Evolutionary conservation across 176 grass and related monocot genomes (phyloP).

Genomic region (Carex scoparia): DNA sequence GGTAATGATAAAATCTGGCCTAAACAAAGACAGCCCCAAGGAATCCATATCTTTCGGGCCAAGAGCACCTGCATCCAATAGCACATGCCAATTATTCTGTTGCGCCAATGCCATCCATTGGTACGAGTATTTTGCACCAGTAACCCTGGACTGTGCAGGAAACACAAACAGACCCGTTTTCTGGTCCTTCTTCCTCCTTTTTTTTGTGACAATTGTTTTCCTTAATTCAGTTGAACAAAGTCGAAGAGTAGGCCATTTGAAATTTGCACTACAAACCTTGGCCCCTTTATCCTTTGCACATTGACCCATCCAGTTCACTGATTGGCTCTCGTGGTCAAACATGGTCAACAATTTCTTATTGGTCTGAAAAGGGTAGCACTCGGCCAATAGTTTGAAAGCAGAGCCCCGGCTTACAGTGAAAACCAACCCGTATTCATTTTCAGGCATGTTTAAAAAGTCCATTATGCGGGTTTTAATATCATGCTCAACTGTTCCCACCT

Average conservation of each 20-base stretch:
- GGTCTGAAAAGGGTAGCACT: conserved; percentile 88
- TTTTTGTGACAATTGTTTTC: conserved; percentile 83
- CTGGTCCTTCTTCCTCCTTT: conserved; percentile 53
- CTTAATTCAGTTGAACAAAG: conserved; percentile 78
- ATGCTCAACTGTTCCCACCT: conserved; percentile 60
- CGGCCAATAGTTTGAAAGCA: conserved; percentile 78
- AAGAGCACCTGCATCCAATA: conserved; percentile 91
- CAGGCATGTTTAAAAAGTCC: conserved; percentile 86
- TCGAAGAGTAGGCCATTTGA: conserved; percentile 86
- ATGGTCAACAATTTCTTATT: conserved; percentile 94
- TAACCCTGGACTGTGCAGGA: conserved; percentile 92
- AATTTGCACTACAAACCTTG: conserved; percentile 67
- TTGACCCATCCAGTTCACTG: conserved; percentile 91
- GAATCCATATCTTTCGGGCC: conserved; percentile 99
- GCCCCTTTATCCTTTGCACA: conserved; percentile 83
- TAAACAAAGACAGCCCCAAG: conserved; percentile 81
- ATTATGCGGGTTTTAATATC: conserved; percentile 92
- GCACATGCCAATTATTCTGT: conserved; percentile 98
- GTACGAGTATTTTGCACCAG: conserved; percentile 95
- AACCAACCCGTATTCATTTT: conserved; percentile 80
- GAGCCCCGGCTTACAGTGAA: conserved; percentile 92
- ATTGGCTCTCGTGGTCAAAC: conserved; percentile 99
- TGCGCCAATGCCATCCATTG: conserved; percentile 99
- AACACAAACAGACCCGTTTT: conserved; percentile 86
- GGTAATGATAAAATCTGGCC: conserved; percentile 94